Evolutionary conservation across 306 rosid species (phyloP).

Genomic region (Prunus salicina): DNA sequence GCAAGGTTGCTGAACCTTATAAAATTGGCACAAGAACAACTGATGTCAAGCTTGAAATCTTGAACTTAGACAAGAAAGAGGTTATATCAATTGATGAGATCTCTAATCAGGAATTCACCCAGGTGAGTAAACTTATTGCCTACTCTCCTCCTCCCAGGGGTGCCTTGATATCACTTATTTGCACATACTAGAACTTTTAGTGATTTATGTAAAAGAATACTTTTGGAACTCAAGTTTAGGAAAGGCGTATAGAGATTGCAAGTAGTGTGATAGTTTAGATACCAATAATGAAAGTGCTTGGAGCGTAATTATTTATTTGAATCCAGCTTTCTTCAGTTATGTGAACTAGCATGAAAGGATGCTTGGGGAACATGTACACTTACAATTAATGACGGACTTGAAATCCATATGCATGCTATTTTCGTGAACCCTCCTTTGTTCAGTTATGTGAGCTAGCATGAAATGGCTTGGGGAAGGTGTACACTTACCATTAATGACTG

Average conservation of each 20-base stretch:
- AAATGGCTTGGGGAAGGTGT: background rate
- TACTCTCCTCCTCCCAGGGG: background rate
- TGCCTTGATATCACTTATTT: background rate
- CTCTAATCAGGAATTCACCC: slow-evolving; percentile 82
- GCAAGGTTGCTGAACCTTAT: slow-evolving; percentile 65
- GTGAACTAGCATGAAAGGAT: background rate
- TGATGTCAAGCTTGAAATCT: slow-evolving; percentile 72
- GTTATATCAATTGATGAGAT: slow-evolving; percentile 65
- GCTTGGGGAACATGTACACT: background rate
- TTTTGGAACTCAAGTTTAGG: background rate
- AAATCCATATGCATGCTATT: too few species aligned
- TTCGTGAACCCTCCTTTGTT: too few species aligned
- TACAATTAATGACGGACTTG: background rate
- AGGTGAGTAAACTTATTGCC: slow-evolving; percentile 48
- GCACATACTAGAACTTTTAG: background rate
- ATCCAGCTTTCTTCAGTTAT: background rate
- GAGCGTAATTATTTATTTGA: background rate
- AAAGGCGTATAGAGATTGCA: background rate
- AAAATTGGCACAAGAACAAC: slow-evolving; percentile 62
- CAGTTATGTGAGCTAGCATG: too few species aligned
- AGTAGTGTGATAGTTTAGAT: background rate
- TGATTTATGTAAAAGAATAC: background rate
- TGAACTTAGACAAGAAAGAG: slow-evolving; percentile 81
- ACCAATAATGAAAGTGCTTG: slow-evolving; percentile 1
- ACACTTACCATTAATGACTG: background rate